Percentiles rank a stretch among this genome's conserved stretches.
Evolutionary conservation across 1,284 basidiomycete genomes (phyloP).

Genomic region (Irpex rosettiformis): DNA sequence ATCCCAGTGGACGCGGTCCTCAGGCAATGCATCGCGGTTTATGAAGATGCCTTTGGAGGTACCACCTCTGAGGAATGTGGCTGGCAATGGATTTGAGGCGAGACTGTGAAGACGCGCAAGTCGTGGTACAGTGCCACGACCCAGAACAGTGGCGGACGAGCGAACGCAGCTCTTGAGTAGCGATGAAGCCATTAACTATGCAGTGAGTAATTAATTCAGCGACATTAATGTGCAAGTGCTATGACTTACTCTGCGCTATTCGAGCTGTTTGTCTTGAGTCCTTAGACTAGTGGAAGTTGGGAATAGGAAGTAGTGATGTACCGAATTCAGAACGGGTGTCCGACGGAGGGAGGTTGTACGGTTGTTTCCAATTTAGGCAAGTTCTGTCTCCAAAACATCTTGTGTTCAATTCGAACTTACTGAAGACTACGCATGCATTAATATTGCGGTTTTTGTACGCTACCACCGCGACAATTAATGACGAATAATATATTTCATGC

Average conservation of each 20-base stretch:
- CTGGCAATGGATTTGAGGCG: constrained; percentile 45
- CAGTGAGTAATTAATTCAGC: too few species aligned
- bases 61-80: constrained; percentile 67
- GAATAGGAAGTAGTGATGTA: too few species aligned
- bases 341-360: background rate
- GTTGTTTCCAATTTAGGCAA: background rate
- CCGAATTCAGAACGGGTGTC: background rate
- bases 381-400: too few species aligned
- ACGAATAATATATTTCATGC: too few species aligned
- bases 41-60: constrained; percentile 81
- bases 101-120: background rate
- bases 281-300: too few species aligned
- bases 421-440: too few species aligned
- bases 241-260: too few species aligned
- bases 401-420: too few species aligned
- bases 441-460: too few species aligned
- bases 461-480: too few species aligned
- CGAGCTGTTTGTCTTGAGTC: too few species aligned
- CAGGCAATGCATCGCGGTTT: constrained; percentile 48
- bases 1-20: constrained; percentile 46
- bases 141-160: background rate
- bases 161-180: background rate
- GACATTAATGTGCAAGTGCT: too few species aligned
- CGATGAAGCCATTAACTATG: background rate
- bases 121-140: background rate